Conservation (phyloP, 179 eudicot genomes). For the Drosera spatulata region DNA sequence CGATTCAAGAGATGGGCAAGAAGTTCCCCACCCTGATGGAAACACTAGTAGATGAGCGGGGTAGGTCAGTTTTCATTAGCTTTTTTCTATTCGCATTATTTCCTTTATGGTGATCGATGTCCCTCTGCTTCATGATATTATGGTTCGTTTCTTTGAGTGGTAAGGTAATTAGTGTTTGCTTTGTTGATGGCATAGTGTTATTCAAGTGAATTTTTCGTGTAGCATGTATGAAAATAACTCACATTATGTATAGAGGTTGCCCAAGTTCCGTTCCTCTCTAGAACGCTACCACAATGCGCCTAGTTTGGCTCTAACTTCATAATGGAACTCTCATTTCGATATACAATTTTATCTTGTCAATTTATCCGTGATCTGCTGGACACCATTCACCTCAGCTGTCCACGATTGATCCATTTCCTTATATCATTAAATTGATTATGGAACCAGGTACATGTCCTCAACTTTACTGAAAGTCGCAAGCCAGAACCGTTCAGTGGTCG, state of each 20-base stretch:
- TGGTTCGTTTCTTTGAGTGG: too few species aligned
- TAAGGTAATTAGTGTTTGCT: too few species aligned
- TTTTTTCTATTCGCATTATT: constrained; percentile 2
- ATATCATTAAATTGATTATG: constrained; percentile 3
- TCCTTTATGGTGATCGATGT: not conserved
- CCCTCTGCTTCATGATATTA: not conserved
- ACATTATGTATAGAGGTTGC: too few species aligned
- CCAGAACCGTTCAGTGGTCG: constrained; percentile 83
- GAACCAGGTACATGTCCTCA: constrained; percentile 83
- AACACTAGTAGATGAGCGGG: constrained; percentile 91
- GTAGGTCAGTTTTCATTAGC: constrained; percentile 54
- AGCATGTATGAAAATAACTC: too few species aligned
- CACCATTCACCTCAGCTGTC: not conserved
- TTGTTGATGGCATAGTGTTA: too few species aligned
- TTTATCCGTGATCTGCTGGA: not conserved
- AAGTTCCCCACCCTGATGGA: constrained; percentile 83
- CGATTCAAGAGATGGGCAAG: constrained; percentile 95
- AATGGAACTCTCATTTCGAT: too few species aligned
- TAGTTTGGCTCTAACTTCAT: too few species aligned
- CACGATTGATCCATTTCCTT: not conserved
- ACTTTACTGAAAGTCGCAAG: constrained; percentile 51
- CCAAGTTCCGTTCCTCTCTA: too few species aligned
- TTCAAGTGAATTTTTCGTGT: too few species aligned
- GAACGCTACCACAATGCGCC: too few species aligned
- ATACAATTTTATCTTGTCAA: too few species aligned